These are phyloP conservation scores for Sungouiozyma ichnusensis DNA, from an alignment of 805 yeast species.

Conservation along the genomic window DNA sequence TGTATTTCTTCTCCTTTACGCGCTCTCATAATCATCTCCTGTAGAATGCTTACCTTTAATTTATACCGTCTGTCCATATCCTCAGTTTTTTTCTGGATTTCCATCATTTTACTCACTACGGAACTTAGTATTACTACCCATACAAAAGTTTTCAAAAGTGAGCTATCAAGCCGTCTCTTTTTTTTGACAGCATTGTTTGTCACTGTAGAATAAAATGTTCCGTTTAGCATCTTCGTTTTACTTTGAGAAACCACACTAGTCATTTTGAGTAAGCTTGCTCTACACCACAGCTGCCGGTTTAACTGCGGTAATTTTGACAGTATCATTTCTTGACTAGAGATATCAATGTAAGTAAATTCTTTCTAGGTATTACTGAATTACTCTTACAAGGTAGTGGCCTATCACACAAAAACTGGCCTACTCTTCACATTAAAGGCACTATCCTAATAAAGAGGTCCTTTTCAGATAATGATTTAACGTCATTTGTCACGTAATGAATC, in stretches of 20 bases:
- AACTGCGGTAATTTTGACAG: too few relatives aligned
- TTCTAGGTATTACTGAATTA: too few relatives aligned
- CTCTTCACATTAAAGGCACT: too few relatives aligned
- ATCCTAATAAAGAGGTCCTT: too few relatives aligned
- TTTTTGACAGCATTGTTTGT: background rate
- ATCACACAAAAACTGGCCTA: too few relatives aligned
- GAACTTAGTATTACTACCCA: slow-evolving; percentile 38
- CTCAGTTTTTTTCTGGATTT: slow-evolving; percentile 31
- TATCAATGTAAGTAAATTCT: too few relatives aligned
- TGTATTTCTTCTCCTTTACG: slow-evolving; percentile 30
- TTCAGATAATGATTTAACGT: background rate
- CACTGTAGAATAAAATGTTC: background rate
- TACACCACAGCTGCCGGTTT: too few relatives aligned
- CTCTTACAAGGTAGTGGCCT: too few relatives aligned
- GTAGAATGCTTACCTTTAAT: slow-evolving; percentile 31
- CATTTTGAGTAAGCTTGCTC: too few relatives aligned
- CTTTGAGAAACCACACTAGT: too few relatives aligned
- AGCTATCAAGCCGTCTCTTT: slow-evolving; percentile 19
- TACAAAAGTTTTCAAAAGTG: slow-evolving; percentile 31
- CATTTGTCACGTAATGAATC: background rate
- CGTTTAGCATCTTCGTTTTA: too few relatives aligned
- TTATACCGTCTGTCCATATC: slow-evolving; percentile 32
- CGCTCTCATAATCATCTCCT: slow-evolving; percentile 31
- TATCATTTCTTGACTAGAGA: too few relatives aligned
- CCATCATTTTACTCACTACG: slow-evolving; percentile 37